phyloP scores from a whole-genome alignment of 2,329 filamentous ascomycete species.

The Grosmannia huntii region DNA sequence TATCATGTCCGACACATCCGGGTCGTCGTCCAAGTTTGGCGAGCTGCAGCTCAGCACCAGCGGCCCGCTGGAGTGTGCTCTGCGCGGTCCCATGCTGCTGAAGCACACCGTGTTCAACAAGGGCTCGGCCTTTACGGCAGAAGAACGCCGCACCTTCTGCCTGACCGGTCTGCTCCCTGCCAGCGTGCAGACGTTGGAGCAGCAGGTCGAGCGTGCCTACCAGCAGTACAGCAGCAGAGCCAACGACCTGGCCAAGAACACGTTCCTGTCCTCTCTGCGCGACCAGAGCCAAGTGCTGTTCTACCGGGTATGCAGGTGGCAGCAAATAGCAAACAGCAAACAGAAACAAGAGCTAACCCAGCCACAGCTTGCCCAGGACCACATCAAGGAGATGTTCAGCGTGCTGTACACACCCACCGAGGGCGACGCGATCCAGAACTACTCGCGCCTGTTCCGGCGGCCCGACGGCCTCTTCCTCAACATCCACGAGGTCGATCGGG shows the following conservation, averaged over 20 bases:
- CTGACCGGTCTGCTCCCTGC: conserved; percentile 62
- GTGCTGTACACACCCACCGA: conserved; percentile 89
- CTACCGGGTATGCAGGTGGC: conserved; percentile 42
- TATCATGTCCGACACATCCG: not conserved
- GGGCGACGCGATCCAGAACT: conserved; percentile 77
- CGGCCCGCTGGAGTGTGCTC: conserved; percentile 35
- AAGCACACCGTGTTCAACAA: conserved; percentile 66
- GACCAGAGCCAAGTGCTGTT: conserved; percentile 78
- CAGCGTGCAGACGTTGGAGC: conserved; percentile 60
- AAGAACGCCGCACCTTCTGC: conserved; percentile 58
- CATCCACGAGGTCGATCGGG: conserved; percentile 52
- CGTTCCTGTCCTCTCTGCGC: conserved; percentile 74
- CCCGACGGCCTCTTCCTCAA: conserved; percentile 75
- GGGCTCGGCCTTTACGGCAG: conserved; percentile 59
- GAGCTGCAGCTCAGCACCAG: conserved; percentile 34
- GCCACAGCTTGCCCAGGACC: conserved; percentile 54
- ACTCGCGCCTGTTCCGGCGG: conserved; percentile 61
- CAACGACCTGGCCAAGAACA: conserved; percentile 68
- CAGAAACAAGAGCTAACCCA: not conserved
- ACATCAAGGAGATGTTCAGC: conserved; percentile 78
- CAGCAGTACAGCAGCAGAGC: conserved; percentile 55
- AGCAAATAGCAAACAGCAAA: too few relatives aligned
- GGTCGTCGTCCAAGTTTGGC: conserved; percentile 21
- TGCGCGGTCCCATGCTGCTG: conserved; percentile 42
- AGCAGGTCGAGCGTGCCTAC: conserved; percentile 67